These are phyloP conservation scores for Talaromyces rugulosus DNA, from an alignment of 2,329 filamentous ascomycete species.

Conservation along the genomic window DNA sequence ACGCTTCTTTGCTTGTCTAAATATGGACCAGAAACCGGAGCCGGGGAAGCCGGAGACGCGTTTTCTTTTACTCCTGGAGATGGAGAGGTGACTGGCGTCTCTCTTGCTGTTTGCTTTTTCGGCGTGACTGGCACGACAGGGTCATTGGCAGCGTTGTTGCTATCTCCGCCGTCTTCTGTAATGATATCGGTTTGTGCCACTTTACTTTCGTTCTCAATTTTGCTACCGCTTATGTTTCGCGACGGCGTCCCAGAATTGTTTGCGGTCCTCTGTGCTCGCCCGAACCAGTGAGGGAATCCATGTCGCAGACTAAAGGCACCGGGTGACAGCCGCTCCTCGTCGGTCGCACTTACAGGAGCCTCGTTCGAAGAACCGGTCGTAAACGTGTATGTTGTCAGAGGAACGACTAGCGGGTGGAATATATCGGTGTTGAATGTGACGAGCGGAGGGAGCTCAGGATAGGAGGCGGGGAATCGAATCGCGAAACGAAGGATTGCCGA, in stretches of 20 bases:
- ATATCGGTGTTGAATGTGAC: conserved; percentile 89
- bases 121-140: conserved; percentile 9
- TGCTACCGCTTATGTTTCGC: conserved; percentile 43
- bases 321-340: conserved; percentile 77
- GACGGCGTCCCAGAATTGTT: conserved; percentile 31
- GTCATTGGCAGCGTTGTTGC: conserved; percentile 6
- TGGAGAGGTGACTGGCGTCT: background rate
- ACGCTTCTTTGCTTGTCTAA: conserved; percentile 35
- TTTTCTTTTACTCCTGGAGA: background rate
- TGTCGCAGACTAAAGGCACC: conserved; percentile 87
- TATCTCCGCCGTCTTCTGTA: background rate
- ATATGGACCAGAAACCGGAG: conserved; percentile 17
- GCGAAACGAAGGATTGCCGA: conserved; percentile 85
- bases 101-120: background rate
- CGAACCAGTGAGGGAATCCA: conserved; percentile 88
- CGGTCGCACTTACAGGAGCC: conserved; percentile 76
- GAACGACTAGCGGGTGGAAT: conserved; percentile 90
- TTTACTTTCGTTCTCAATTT: conserved; percentile 15
- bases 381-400: conserved; percentile 91
- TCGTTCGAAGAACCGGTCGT: conserved; percentile 71
- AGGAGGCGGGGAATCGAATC: conserved; percentile 77
- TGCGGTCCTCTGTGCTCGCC: conserved; percentile 49
- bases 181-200: background rate
- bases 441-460: conserved; percentile 73
- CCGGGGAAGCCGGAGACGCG: conserved; percentile 9